Evolutionary conservation across 108 stramenopile genomes (phyloP).

Genomic region (Schizochytrium sp.): DNA sequence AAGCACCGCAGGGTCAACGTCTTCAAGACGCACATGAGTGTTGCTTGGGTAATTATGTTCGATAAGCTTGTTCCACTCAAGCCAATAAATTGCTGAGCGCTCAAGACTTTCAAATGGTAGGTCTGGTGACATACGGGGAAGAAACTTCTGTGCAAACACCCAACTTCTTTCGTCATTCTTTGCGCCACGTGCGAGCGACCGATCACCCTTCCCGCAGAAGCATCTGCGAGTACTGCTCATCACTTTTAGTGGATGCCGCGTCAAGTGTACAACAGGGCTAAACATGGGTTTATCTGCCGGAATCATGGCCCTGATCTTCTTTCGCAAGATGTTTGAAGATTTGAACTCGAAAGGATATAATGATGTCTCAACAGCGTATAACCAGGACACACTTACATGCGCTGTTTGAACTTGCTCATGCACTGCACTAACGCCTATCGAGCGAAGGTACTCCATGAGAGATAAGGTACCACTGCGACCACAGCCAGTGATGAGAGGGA

Average conservation of each 20-base stretch:
- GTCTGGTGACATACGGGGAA: conserved; percentile 51
- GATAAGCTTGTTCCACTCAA: conserved; percentile 40
- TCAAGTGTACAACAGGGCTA: conserved; percentile 41
- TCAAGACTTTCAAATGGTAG: conserved; percentile 43
- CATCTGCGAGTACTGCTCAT: conserved; percentile 47
- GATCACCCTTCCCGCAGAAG: conserved; percentile 45
- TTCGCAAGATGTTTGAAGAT: neutral
- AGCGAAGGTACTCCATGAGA: neutral
- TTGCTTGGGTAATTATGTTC: neutral
- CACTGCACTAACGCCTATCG: conserved; percentile 22
- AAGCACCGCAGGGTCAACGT: conserved; percentile 3
- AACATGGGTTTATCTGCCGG: neutral
- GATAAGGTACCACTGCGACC: conserved; percentile 53
- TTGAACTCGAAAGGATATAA: conserved; percentile 28
- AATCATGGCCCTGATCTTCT: neutral
- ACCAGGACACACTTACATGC: conserved; percentile 43
- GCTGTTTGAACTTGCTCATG: neutral
- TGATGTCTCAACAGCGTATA: conserved; percentile 12
- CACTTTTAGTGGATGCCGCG: conserved; percentile 52
- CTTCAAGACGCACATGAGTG: conserved; percentile 3
- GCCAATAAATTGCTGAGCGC: conserved; percentile 36
- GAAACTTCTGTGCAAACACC: conserved; percentile 11
- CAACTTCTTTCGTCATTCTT: conserved; percentile 28
- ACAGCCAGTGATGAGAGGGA: conserved; percentile 40
- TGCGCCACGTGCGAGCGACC: neutral